Conservation (phyloP, 192 early-diverging fungal species). For the Bifiguratus adelaidae region DNA sequence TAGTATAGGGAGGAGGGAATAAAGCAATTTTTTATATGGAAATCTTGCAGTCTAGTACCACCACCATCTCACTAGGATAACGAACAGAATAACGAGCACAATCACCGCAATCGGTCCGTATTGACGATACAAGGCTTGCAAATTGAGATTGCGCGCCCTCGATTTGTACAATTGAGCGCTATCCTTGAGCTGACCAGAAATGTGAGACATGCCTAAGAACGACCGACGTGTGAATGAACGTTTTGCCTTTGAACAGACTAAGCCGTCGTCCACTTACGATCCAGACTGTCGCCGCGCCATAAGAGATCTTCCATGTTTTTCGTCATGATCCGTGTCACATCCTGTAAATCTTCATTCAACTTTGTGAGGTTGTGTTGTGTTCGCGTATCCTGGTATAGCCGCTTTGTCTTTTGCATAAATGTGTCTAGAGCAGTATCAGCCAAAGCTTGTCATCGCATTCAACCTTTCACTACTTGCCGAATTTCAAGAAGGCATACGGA, state of each 20-base stretch:
- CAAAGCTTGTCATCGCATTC: neutral
- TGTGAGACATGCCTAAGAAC: conserved; percentile 20
- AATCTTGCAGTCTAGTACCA: conserved; percentile 45
- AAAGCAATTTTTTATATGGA: too few relatives aligned
- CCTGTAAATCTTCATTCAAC: conserved; percentile 91
- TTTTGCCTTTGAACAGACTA: too few relatives aligned
- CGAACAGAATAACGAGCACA: conserved; percentile 63
- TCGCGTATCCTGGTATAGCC: conserved; percentile 90
- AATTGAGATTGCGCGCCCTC: conserved; percentile 75
- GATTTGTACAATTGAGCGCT: conserved; percentile 72
- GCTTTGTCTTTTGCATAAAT: conserved; percentile 97
- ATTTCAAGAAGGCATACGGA: conserved; percentile 96
- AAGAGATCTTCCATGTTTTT: conserved; percentile 95
- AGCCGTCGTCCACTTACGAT: conserved; percentile 33
- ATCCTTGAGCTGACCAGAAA: conserved; percentile 30
- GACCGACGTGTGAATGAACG: neutral
- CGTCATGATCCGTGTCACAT: conserved; percentile 97
- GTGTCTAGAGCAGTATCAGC: conserved; percentile 49
- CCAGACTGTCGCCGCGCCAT: conserved; percentile 78
- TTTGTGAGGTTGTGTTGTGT: conserved; percentile 87
- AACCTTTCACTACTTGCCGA: conserved; percentile 43
- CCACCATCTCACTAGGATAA: conserved; percentile 57
- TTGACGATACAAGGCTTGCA: conserved; percentile 87
- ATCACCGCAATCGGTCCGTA: conserved; percentile 85
- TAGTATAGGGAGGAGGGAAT: too few relatives aligned